Evolutionary conservation across 1,284 basidiomycete species (phyloP), one percentile per base, ranked within the genome.

Genomic region (Peniophora sp.): DNA sequence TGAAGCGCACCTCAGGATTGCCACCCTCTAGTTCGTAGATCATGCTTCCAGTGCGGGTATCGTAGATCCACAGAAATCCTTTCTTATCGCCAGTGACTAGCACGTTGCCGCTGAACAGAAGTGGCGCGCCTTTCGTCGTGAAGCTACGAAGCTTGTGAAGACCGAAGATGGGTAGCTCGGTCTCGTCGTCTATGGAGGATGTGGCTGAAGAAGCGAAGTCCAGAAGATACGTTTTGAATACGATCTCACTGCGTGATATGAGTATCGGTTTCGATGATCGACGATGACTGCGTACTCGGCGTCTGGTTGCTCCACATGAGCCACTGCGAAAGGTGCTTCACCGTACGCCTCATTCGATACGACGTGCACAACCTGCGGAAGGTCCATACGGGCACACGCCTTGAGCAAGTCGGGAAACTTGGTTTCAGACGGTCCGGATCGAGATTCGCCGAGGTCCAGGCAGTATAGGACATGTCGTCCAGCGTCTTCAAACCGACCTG

Each of bases 11-110:
- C 54, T 58, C 52, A 35, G 50, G 47, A 23, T 47, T 44, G 20
- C 56, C 50, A 1, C 66, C 67, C 34, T 54, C 62, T 16, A 75
- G 58, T 48, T 68, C 63, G 6, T 47, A 55, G 12, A 53, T 19
- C 16, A 47, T 3, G 16, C 17, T 24, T 14, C 54, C 54, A 3
- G 45, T 47, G 12, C 25, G 45, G 5, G 49, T 27, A 41, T 55
- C 50, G 32, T 52, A 51, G 19, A 55, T n/a, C 49, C 52, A 50
- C 11, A 53, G 35, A 8, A 48, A 49, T 3, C 52, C 54, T 20
- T 45, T 27, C 24, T 51, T 32, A 22, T 51, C 52, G 0, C 49
- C 52, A 19, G 23, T 27, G 16, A 47, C 54, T 16, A 55, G 47
- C 8, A 55, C 22, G 34, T 52, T 17, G 12, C 52, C 54, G n/a